These are phyloP conservation scores for Botrytis fabae DNA, from an alignment of 2,329 filamentous ascomycete species.

Conservation along the genomic window DNA sequence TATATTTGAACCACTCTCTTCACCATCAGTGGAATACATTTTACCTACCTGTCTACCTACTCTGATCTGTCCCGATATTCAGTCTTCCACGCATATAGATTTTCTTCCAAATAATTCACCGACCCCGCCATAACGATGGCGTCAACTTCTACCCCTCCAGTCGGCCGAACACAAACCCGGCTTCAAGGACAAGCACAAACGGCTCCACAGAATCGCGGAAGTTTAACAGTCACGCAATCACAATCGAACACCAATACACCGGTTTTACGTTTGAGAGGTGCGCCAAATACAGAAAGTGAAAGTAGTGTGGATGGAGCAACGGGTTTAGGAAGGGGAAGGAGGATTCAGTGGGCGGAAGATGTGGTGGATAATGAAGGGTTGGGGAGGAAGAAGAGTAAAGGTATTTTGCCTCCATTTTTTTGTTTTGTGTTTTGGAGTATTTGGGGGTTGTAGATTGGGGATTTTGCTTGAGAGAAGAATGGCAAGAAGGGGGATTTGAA, in stretches of 20 bases:
- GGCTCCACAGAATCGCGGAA: neutral
- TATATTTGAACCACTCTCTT: neutral
- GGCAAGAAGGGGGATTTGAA: neutral
- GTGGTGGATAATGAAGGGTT: slow-evolving; percentile 95
- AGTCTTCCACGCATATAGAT: neutral
- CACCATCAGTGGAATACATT: neutral
- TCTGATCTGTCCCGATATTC: neutral
- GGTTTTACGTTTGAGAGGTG: slow-evolving; percentile 38
- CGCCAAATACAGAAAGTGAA: slow-evolving; percentile 24
- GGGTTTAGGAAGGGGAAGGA: slow-evolving; percentile 44
- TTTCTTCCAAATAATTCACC: neutral
- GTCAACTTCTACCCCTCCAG: neutral
- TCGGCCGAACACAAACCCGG: neutral
- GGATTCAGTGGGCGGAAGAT: slow-evolving; percentile 88
- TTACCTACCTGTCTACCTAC: neutral
- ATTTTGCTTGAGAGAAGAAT: neutral
- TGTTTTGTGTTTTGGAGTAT: neutral
- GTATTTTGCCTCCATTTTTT: slow-evolving; percentile 47
- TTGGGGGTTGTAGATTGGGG: neutral
- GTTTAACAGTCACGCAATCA: neutral
- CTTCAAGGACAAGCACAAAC: neutral
- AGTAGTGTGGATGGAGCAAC: slow-evolving; percentile 14
- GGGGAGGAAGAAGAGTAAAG: slow-evolving; percentile 92
- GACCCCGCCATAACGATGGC: neutral
- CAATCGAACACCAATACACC: slow-evolving; percentile 24